Conservation (phyloP, 768 basidiomycete genomes). For the Auricularia heimuer region DNA sequence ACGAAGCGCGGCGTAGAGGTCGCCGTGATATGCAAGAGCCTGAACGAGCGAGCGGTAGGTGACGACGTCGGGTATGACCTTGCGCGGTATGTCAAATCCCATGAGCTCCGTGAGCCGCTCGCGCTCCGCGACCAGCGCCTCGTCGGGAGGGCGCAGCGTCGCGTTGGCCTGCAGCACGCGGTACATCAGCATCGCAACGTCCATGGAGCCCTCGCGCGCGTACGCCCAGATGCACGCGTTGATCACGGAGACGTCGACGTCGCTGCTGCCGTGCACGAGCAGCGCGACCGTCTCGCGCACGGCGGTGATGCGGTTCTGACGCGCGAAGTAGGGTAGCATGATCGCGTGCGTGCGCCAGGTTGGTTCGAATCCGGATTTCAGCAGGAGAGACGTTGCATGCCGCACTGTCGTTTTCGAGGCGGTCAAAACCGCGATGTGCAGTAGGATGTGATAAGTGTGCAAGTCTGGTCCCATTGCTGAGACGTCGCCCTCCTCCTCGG, state of each 20-base stretch:
- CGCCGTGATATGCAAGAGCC: constrained; percentile 57
- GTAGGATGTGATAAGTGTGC: constrained; percentile 57
- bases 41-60: constrained; percentile 68
- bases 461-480: constrained; percentile 40
- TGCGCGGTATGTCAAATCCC: constrained; percentile 32
- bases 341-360: constrained; percentile 55
- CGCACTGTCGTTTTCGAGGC: constrained; percentile 31
- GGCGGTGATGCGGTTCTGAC: constrained; percentile 36
- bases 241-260: constrained; percentile 42
- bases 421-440: constrained; percentile 53
- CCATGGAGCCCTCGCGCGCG: constrained; percentile 39
- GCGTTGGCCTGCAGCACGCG: constrained; percentile 49
- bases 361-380: constrained; percentile 42
- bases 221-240: constrained; percentile 69
- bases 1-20: constrained; percentile 43
- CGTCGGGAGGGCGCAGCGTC: constrained; percentile 25
- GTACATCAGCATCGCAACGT: constrained; percentile 54
- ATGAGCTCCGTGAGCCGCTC: constrained; percentile 17
- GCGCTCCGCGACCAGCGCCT: constrained; percentile 27
- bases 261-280: constrained; percentile 40
- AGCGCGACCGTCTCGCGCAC: constrained; percentile 45
- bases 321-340: constrained; percentile 46
- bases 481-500: background rate
- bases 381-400: constrained; percentile 45
- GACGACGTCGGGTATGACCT: constrained; percentile 46